These are phyloP conservation scores for Phlebopus sp. DNA, from an alignment of 1,284 basidiomycete genomes.

Conservation along the genomic window DNA sequence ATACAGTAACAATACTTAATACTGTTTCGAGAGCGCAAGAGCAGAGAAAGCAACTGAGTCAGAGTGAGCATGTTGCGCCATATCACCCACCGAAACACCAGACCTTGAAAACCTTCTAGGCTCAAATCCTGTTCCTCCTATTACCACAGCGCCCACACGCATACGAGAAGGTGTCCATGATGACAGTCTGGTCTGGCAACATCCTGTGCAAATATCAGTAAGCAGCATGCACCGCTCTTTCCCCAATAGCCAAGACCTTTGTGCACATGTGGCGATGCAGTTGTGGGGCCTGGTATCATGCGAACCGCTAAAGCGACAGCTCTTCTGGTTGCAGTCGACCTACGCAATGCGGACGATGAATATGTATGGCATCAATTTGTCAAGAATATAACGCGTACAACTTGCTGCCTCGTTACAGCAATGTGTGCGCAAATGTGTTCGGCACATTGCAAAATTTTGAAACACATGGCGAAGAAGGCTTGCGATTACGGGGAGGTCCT, in stretches of 20 bases:
- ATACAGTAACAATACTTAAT: too few relatives aligned
- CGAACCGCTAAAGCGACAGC: constrained; percentile 37
- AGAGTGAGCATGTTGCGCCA: neutral
- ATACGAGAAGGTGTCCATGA: constrained; percentile 17
- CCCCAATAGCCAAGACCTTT: constrained; percentile 31
- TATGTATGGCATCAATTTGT: neutral
- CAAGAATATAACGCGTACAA: constrained; percentile 27
- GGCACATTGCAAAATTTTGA: constrained; percentile 34
- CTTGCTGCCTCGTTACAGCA: constrained; percentile 34
- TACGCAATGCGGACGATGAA: constrained; percentile 16
- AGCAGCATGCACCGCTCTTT: neutral
- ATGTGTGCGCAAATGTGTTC: constrained; percentile 38
- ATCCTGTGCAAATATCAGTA: constrained; percentile 24
- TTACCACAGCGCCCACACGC: constrained; percentile 23
- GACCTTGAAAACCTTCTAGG: neutral
- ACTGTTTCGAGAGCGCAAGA: too few relatives aligned
- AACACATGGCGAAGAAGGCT: constrained; percentile 39
- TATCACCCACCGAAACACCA: neutral
- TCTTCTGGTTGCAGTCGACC: constrained; percentile 44
- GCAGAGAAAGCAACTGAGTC: too few relatives aligned
- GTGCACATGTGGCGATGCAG: constrained; percentile 37
- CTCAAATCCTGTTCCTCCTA: constrained; percentile 24
- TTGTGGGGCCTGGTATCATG: constrained; percentile 37
- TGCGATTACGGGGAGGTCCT: constrained; percentile 7
- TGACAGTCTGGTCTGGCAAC: constrained; percentile 27